A percentile compares a stretch with the other conserved stretches of the same genome.
phyloP scores from a whole-genome alignment of 169 alveolate species.

The Plasmodium knowlesi region DNA sequence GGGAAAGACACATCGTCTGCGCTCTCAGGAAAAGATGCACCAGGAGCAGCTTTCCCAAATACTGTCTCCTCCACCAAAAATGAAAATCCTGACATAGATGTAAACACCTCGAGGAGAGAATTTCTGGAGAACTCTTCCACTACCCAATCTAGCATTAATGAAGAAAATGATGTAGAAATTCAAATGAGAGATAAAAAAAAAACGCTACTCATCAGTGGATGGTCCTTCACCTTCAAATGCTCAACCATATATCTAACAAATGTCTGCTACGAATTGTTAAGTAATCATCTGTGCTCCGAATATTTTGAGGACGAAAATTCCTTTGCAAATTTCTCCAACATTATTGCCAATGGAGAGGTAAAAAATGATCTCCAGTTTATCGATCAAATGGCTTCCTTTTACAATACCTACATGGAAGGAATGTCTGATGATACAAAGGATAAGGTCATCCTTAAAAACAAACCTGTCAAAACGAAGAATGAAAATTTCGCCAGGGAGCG shows the following conservation, averaged over 20 bases:
- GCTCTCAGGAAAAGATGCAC: background rate
- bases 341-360: constrained; percentile 48
- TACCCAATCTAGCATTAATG: background rate
- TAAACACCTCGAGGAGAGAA: background rate
- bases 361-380: constrained; percentile 34
- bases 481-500: background rate
- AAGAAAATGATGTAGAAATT: constrained; percentile 34
- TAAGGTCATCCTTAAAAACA: background rate
- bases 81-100: background rate
- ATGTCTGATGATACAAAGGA: background rate
- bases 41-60: background rate
- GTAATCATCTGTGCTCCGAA: constrained; percentile 42
- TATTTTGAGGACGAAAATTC: constrained; percentile 51
- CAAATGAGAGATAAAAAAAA: constrained; percentile 73
- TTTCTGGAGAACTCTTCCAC: background rate
- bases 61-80: background rate
- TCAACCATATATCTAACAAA: constrained; percentile 25
- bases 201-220: constrained; percentile 50
- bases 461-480: background rate
- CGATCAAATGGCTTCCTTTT: constrained; percentile 21
- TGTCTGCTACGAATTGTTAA: constrained; percentile 47
- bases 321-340: constrained; percentile 45
- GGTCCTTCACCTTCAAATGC: constrained; percentile 73
- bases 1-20: background rate
- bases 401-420: background rate